phyloP scores from a whole-genome alignment of 805 yeast genomes.

The Schwanniomyces occidentalis region DNA sequence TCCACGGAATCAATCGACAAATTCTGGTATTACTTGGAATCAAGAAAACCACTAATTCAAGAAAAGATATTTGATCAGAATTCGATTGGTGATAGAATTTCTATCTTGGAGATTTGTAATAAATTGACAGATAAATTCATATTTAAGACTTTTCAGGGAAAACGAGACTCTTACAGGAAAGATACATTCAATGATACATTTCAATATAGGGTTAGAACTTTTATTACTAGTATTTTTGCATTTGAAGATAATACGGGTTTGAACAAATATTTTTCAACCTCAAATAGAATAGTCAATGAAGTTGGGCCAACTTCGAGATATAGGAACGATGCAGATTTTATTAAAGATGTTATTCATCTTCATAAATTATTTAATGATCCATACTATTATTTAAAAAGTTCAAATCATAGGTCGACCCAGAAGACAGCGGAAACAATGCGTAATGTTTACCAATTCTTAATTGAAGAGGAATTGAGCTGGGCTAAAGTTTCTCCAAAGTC shows the following conservation, averaged over 20 bases:
- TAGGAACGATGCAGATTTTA: constrained; percentile 24
- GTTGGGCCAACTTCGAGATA: constrained; percentile 18
- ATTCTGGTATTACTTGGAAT: constrained; percentile 42
- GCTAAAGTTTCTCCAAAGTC: constrained; percentile 13
- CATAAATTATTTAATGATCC: constrained; percentile 38
- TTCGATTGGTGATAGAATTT: constrained; percentile 35
- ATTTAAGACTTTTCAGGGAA: constrained; percentile 17
- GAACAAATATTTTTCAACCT: constrained; percentile 36
- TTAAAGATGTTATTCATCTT: constrained; percentile 33
- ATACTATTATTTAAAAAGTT: constrained; percentile 24
- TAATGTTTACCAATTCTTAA: constrained; percentile 27
- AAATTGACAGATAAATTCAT: constrained; percentile 33
- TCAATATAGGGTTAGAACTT: constrained; percentile 35
- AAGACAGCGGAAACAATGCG: constrained; percentile 22
- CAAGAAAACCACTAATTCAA: constrained; percentile 24
- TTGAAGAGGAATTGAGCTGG: constrained; percentile 29
- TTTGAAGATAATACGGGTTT: constrained; percentile 47
- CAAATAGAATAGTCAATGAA: constrained; percentile 28
- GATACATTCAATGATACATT: constrained; percentile 41
- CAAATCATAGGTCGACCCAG: constrained; percentile 19
- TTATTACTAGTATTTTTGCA: constrained; percentile 31
- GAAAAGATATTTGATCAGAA: constrained; percentile 26
- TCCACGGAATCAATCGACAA: constrained; percentile 19
- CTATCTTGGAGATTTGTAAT: constrained; percentile 41
- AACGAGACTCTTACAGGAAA: constrained; percentile 30